Evolutionary conservation across 2,329 filamentous ascomycete genomes (phyloP).

Genomic region (Cladosporium sp.): DNA sequence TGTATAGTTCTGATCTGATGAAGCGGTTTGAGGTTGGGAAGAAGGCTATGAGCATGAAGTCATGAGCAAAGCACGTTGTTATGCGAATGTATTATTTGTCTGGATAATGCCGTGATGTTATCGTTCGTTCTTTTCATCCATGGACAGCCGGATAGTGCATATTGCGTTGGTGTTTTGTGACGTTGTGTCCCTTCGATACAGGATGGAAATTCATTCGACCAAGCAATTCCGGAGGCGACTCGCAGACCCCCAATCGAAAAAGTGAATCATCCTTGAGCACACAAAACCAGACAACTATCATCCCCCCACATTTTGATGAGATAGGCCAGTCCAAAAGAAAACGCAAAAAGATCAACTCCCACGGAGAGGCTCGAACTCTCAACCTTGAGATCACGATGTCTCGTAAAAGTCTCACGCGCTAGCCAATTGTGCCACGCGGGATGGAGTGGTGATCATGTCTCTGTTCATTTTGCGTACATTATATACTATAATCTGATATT

Average conservation of each 20-base stretch:
- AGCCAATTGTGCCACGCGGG: constrained; percentile 33
- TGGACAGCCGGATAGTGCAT: not conserved
- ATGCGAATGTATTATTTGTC: not conserved
- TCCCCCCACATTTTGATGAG: too few relatives aligned
- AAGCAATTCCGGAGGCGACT: too few relatives aligned
- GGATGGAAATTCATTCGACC: too few relatives aligned
- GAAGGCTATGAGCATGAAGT: constrained; percentile 1
- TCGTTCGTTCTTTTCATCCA: not conserved
- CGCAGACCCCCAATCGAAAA: too few relatives aligned
- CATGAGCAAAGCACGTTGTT: not conserved
- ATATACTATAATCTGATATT: too few relatives aligned
- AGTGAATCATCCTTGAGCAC: too few relatives aligned
- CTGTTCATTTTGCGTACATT: not conserved
- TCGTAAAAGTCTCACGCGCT: constrained; percentile 34
- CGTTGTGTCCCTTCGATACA: not conserved
- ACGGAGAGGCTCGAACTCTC: constrained; percentile 31
- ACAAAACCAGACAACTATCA: too few relatives aligned
- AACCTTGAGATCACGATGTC: constrained; percentile 30
- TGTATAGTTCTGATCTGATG: constrained; percentile 1
- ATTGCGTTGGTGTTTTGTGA: not conserved
- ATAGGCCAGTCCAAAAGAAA: too few relatives aligned
- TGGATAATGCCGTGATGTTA: not conserved
- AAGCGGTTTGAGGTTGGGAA: constrained; percentile 4
- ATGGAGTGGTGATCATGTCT: constrained; percentile 8
- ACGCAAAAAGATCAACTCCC: constrained; percentile 17